Evolutionary conservation across 495 filamentous ascomycete genomes (phyloP), one percentile per base, ranked within the genome.

Genomic region (Penicillium diatomitis): DNA sequence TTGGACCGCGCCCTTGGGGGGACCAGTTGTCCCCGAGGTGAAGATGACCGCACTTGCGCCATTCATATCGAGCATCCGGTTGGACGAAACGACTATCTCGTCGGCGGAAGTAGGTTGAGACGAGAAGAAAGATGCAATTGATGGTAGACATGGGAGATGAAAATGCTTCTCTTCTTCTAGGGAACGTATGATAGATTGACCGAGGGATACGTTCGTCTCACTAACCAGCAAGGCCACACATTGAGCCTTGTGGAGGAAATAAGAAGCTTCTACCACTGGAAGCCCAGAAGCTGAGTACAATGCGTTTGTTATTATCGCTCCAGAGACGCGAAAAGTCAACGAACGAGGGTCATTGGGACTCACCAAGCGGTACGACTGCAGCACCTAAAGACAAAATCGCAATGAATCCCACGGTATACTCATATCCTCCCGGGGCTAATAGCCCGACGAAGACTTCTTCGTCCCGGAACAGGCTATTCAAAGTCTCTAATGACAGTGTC

Each of bases 361-460:
- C 51, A 64, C 63, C 59, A 51, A 66, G 61, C 12, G 63, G 63
- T 1, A 66, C 61, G 4, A 66, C 60, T 10, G 72, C 73, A 2
- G 70, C 71, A 2, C 73, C 71, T 1, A 73, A 32, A 1, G 73
- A 70, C 8, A 74, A 56, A 8, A 70, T 66, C 0, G 72, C 66
- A 9, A 74, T 56, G 44, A 74, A 67, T 1, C 65, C 71, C 6
- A 75, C 70, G 1, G 70, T 63, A 33, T 70, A 76, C 45, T 75
- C 73, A 51, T 75, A 76, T 0, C 72, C 69, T 1, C 73, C 73
- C 0, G 71, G 61, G 4, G 69, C 72, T 11, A 76, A 52, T 4
- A 76, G 46, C 2, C 66, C 70, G 48, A 76, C 65, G 48, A 68
- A 75, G 6, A 76, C 66, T 48, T 74, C 73, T 8, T 67, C 58